phyloP scores from a whole-genome alignment of 352 stramenopile species.

The Phytophthora pseudosyringae region DNA sequence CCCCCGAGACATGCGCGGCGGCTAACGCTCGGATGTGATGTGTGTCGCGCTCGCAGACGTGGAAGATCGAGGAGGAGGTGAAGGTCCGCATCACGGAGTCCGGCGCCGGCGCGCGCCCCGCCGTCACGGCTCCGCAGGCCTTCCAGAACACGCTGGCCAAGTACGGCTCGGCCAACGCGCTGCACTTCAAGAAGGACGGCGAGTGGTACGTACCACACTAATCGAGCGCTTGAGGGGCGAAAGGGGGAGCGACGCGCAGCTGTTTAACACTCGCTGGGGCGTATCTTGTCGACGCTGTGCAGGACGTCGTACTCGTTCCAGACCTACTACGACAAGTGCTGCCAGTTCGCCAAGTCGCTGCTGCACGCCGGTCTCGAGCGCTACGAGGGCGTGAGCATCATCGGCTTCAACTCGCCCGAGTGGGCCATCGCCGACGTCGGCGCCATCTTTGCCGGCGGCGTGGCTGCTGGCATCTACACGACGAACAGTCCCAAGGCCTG shows the following conservation, averaged over 20 bases:
- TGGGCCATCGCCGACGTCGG: constrained; percentile 94
- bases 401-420: constrained; percentile 92
- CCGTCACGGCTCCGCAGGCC: constrained; percentile 60
- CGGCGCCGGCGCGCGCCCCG: constrained; percentile 47
- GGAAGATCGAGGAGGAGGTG: constrained; percentile 89
- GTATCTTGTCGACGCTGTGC: constrained; percentile 2
- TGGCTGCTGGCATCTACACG: constrained; percentile 96
- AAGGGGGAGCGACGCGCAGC: background rate
- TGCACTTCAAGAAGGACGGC: constrained; percentile 78
- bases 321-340: constrained; percentile 81
- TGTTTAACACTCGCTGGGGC: constrained; percentile 4
- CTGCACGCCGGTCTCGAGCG: constrained; percentile 71
- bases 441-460: constrained; percentile 91
- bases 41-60: constrained; percentile 49
- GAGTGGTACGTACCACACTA: constrained; percentile 54
- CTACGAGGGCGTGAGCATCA: constrained; percentile 89
- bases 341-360: constrained; percentile 82
- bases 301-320: constrained; percentile 75
- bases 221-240: background rate
- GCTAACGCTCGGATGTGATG: constrained; percentile 4
- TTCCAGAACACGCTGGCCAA: constrained; percentile 69
- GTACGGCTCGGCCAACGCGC: constrained; percentile 57
- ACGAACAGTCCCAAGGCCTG: constrained; percentile 93
- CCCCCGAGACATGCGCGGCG: background rate
- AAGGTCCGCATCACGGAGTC: constrained; percentile 69